These are phyloP conservation scores for Ascochyta viciae-villosae DNA, from an alignment of 2,329 filamentous ascomycete species.

Conservation along the genomic window DNA sequence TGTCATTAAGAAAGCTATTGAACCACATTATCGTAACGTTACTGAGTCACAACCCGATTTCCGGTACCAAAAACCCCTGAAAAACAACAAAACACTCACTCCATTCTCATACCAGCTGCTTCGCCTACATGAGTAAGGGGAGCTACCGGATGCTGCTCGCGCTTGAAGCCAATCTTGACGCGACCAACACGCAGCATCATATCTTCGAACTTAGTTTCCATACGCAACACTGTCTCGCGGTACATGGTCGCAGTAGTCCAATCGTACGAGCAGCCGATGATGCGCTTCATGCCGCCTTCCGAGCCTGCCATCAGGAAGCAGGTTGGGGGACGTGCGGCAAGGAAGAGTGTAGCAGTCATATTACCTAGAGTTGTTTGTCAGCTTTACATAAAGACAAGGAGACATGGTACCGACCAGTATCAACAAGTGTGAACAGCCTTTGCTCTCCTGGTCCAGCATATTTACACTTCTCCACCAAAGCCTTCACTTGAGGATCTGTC, in stretches of 20 bases:
- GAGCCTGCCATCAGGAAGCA: slow-evolving; percentile 54
- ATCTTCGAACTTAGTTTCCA: slow-evolving; percentile 50
- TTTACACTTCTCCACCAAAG: slow-evolving; percentile 33
- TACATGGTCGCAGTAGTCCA: slow-evolving; percentile 52
- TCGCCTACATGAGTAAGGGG: slow-evolving; percentile 36
- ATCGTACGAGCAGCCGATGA: slow-evolving; percentile 56
- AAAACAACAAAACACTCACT: background rate
- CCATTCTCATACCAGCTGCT: slow-evolving; percentile 24
- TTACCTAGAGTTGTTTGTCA: slow-evolving; percentile 39
- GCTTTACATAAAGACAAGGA: slow-evolving; percentile 3
- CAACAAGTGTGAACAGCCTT: slow-evolving; percentile 35
- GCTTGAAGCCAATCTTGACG: slow-evolving; percentile 42
- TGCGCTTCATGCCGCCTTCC: slow-evolving; percentile 57
- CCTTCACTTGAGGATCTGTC: slow-evolving; percentile 26
- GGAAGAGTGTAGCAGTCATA: slow-evolving; percentile 55
- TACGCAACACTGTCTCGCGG: slow-evolving; percentile 54
- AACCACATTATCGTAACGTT: too few relatives aligned
- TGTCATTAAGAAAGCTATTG: too few relatives aligned
- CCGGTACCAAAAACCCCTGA: background rate
- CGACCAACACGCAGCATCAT: slow-evolving; percentile 44
- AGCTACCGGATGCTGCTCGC: slow-evolving; percentile 42
- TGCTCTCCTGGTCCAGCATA: slow-evolving; percentile 34
- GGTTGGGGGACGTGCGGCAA: slow-evolving; percentile 50
- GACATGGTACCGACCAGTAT: slow-evolving; percentile 41
- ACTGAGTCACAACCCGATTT: background rate